Evolutionary conservation across 2,329 filamentous ascomycete species (phyloP).

Genomic region (Botryotinia calthae): DNA sequence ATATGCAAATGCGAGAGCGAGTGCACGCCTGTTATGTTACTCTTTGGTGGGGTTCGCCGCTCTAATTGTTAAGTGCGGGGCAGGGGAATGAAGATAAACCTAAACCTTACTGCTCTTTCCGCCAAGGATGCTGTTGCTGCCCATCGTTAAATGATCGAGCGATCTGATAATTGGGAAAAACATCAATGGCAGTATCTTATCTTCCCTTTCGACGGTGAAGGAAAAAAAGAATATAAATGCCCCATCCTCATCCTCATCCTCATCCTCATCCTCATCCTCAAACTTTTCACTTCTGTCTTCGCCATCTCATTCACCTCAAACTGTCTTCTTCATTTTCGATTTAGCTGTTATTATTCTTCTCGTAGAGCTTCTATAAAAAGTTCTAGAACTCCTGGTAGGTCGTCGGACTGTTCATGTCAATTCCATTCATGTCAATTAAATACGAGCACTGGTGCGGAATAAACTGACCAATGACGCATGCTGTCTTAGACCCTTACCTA

Average conservation of each 20-base stretch:
- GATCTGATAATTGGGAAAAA: constrained; percentile 5
- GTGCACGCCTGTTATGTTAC: not conserved
- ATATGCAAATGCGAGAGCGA: too few species aligned
- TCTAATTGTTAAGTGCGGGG: not conserved
- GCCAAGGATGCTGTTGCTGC: constrained; percentile 10
- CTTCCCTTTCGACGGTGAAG: not conserved
- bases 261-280: too few species aligned
- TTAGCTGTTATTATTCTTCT: not conserved
- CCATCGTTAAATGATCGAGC: constrained; percentile 12
- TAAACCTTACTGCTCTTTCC: not conserved
- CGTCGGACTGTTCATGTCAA: not conserved
- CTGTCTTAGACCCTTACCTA: not conserved
- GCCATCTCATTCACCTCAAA: not conserved
- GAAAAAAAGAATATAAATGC: not conserved
- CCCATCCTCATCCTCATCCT: too few species aligned
- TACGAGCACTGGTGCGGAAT: not conserved
- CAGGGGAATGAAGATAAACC: constrained; percentile 16
- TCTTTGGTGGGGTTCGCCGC: not conserved
- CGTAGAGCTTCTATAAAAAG: not conserved
- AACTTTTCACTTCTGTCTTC: not conserved
- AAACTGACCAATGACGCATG: constrained; percentile 18
- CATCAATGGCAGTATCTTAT: not conserved
- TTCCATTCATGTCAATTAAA: not conserved
- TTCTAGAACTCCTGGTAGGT: constrained; percentile 4
- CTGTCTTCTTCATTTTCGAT: too few species aligned